Percentiles rank a stretch among this genome's conserved stretches.
These are phyloP conservation scores for Macadamia tetraphylla DNA, from an alignment of 164 flowering plant species.

Conservation along the genomic window DNA sequence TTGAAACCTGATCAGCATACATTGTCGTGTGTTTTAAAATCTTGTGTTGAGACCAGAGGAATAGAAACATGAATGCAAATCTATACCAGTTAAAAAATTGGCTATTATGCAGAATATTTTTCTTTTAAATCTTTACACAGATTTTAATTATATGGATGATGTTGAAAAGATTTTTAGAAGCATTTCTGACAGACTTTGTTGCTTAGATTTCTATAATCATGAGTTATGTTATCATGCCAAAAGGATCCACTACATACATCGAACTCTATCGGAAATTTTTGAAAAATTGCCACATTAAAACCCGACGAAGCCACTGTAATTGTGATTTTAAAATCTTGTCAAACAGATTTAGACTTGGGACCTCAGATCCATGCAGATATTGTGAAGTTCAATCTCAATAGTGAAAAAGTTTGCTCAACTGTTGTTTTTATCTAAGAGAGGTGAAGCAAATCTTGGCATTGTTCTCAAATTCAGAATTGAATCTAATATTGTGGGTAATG, in stretches of 20 bases:
- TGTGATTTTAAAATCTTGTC: conserved; percentile 20
- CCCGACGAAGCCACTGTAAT: conserved; percentile 20
- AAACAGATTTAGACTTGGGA: conserved; percentile 11
- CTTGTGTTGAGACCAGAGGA: no score
- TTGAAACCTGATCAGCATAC: no score
- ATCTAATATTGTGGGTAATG: no score
- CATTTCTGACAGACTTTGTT: conserved; percentile 17
- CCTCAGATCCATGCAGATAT: conserved; percentile 22
- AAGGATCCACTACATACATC: conserved; percentile 11
- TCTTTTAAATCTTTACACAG: conserved; percentile 17
- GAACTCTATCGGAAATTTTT: conserved; percentile 14
- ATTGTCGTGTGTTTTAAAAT: no score
- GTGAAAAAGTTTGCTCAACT: no score
- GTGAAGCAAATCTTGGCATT: no score
- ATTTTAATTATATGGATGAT: conserved; percentile 3
- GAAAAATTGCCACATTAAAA: conserved; percentile 7
- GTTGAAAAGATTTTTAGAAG: conserved; percentile 19
- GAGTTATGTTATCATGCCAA: conserved; percentile 16
- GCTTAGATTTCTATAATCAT: conserved; percentile 26
- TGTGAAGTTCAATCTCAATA: conserved; percentile 7
- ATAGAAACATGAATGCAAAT: no score
- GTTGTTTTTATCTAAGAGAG: no score
- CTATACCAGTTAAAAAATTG: no score
- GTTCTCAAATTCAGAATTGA: no score
- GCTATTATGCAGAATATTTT: not conserved